phyloP scores from a whole-genome alignment of 805 yeast species.

The Ogataea nonfermentans region DNA sequence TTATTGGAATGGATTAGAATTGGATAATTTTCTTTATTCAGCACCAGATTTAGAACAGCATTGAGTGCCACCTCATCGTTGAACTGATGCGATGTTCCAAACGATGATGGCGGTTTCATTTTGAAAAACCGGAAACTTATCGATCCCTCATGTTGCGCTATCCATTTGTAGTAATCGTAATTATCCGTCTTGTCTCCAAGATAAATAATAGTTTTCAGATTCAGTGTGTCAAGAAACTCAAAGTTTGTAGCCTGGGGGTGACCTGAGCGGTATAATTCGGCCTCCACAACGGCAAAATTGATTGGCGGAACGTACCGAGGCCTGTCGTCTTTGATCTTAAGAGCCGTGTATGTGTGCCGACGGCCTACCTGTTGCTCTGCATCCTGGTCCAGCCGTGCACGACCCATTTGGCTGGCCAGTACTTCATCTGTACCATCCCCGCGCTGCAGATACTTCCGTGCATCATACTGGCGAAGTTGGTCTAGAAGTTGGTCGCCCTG shows the following conservation, averaged over 20 bases:
- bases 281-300: constrained; percentile 85
- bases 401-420: constrained; percentile 1
- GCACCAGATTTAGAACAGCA: constrained; percentile 52
- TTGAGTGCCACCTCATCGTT: constrained; percentile 59
- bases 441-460: constrained; percentile 25
- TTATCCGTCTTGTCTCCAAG: constrained; percentile 72
- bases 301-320: constrained; percentile 78
- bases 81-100: constrained; percentile 58
- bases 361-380: constrained; percentile 1
- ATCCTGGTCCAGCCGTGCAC: not conserved
- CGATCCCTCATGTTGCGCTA: constrained; percentile 38
- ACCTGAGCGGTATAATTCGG: constrained; percentile 85
- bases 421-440: constrained; percentile 5
- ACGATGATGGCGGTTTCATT: constrained; percentile 54
- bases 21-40: constrained; percentile 75
- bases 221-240: constrained; percentile 68
- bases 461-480: constrained; percentile 35
- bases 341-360: constrained; percentile 31
- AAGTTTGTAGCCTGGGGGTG: constrained; percentile 89
- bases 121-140: constrained; percentile 56
- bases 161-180: constrained; percentile 69
- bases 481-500: constrained; percentile 36
- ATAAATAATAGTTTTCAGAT: constrained; percentile 77
- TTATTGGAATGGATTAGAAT: constrained; percentile 88
- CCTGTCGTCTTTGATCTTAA: constrained; percentile 30